Conservation (phyloP, 345 rosid genomes). For the Noccaea caerulescens region DNA sequence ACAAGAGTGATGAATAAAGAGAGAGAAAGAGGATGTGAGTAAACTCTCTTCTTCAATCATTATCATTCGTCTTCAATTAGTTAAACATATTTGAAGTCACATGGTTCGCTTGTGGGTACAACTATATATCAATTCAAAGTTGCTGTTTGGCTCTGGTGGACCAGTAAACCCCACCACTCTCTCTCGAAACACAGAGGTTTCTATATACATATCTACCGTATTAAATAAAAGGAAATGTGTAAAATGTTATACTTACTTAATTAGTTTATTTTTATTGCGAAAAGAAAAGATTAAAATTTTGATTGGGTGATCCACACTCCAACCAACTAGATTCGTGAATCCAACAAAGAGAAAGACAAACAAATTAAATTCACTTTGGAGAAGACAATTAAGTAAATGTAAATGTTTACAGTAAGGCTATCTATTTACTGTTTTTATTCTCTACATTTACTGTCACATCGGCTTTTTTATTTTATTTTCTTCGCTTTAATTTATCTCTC, state of each 20-base stretch:
- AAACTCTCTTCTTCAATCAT: slow-evolving; percentile 19
- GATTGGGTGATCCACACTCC: slow-evolving; percentile 28
- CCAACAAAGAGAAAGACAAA: slow-evolving; percentile 30
- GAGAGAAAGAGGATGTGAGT: background rate
- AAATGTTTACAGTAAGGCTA: too few species aligned
- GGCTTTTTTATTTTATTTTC: background rate
- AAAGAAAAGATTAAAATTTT: background rate
- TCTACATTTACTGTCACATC: slow-evolving; percentile 27
- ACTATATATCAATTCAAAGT: slow-evolving; percentile 13
- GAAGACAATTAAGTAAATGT: too few species aligned
- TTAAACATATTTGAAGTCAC: slow-evolving; percentile 17
- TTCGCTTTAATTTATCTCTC: background rate
- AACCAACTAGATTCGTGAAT: slow-evolving; percentile 25
- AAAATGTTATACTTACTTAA: background rate
- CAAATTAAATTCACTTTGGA: slow-evolving; percentile 15
- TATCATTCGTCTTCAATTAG: slow-evolving; percentile 20
- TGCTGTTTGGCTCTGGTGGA: slow-evolving; percentile 19
- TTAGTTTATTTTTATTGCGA: background rate
- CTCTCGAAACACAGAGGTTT: background rate
- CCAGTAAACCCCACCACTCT: slow-evolving; percentile 6
- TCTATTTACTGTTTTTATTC: slow-evolving; percentile 3
- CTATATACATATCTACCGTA: background rate
- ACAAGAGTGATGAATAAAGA: slow-evolving; percentile 18
- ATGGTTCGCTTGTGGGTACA: slow-evolving; percentile 11
- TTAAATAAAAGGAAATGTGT: background rate